A percentile compares a stretch with the other conserved stretches of the same genome.
phyloP scores from a whole-genome alignment of 495 filamentous ascomycete genomes.

The Immersiella caudata region DNA sequence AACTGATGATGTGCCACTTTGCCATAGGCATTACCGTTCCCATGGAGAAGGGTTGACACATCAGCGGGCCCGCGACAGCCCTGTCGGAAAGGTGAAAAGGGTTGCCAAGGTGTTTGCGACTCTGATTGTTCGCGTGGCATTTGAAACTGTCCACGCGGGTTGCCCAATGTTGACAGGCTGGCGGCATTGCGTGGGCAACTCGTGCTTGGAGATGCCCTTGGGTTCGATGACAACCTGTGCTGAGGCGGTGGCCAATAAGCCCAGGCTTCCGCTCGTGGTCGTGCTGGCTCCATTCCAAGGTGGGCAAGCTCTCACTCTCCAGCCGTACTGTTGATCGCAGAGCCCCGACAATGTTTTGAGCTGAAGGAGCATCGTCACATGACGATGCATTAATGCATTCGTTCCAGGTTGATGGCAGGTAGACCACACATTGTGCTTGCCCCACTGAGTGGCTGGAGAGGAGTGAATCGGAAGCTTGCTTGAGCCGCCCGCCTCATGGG shows the following conservation, averaged over 20 bases:
- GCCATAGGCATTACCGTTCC: background rate
- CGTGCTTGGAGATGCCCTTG: too few species aligned
- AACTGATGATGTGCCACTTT: background rate
- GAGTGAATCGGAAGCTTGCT: slow-evolving; percentile 28
- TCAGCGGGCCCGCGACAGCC: background rate
- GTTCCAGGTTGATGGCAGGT: slow-evolving; percentile 17
- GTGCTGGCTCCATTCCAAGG: background rate
- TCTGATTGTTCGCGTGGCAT: background rate
- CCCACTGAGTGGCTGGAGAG: slow-evolving; percentile 24
- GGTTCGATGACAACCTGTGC: background rate
- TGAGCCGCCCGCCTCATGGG: slow-evolving; percentile 25
- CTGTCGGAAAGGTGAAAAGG: slow-evolving; percentile 4
- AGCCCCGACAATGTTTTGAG: background rate
- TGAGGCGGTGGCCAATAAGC: background rate
- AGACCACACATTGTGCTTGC: background rate
- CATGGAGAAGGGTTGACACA: background rate
- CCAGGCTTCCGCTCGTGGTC: background rate
- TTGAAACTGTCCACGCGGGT: slow-evolving; percentile 1
- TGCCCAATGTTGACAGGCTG: background rate
- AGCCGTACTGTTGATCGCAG: background rate
- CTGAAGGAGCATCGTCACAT: slow-evolving; percentile 25
- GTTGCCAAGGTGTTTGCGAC: background rate
- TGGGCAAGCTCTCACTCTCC: background rate
- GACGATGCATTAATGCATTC: slow-evolving; percentile 32
- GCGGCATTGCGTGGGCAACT: background rate